A percentile compares a stretch with the other conserved stretches of the same genome.
Evolutionary conservation across 345 rosid genomes (phyloP).

Genomic region (Brassica carinata): DNA sequence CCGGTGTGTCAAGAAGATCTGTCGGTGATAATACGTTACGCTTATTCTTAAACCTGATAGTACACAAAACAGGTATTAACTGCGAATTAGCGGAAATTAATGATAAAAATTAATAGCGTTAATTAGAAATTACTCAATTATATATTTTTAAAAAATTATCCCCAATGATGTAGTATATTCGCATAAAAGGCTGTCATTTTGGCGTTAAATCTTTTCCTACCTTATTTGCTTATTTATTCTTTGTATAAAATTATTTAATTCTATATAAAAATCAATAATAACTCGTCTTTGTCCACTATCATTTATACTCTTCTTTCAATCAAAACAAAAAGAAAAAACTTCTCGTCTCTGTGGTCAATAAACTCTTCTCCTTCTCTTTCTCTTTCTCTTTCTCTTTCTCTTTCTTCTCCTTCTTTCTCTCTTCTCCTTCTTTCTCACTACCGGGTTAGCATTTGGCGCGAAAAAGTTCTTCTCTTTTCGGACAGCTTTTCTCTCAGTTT

Average conservation of each 20-base stretch:
- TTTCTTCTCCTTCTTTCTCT: conserved; percentile 17
- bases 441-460: conserved; percentile 28
- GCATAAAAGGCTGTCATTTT: conserved; percentile 30
- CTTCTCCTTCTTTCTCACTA: conserved; percentile 21
- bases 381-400: neutral
- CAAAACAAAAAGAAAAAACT: neutral
- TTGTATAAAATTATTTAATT: conserved; percentile 15
- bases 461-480: conserved; percentile 23
- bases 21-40: conserved; percentile 34
- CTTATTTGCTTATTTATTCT: conserved; percentile 12
- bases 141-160: neutral
- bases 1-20: conserved; percentile 15
- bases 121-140: neutral
- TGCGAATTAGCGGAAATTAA: conserved; percentile 26
- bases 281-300: conserved; percentile 8
- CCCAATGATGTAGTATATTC: neutral
- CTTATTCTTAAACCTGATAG: neutral
- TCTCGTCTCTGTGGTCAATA: conserved; percentile 22
- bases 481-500: conserved; percentile 14
- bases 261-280: conserved; percentile 14
- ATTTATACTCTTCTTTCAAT: conserved; percentile 14
- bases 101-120: neutral
- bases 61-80: conserved; percentile 7
- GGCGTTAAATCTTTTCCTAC: conserved; percentile 16
- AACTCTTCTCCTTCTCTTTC: conserved; percentile 14